phyloP scores from a whole-genome alignment of 306 rosid genomes.

The Rubus parviflorus region DNA sequence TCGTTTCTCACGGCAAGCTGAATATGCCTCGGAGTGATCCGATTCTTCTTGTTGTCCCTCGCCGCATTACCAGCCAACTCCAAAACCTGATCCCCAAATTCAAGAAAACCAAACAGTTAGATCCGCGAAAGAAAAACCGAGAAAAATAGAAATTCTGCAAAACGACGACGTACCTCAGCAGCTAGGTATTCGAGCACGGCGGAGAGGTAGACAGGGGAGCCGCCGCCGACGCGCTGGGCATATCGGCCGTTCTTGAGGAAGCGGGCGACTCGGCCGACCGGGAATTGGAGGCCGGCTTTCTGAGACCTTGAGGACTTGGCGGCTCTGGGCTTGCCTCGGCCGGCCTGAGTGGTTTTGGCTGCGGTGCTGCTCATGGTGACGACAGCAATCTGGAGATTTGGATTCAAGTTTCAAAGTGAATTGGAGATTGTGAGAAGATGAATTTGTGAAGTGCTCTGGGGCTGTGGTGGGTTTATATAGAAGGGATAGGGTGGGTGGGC shows the following conservation, averaged over 20 bases:
- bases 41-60: constrained; percentile 64
- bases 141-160: background rate
- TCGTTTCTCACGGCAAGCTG: constrained; percentile 80
- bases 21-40: constrained; percentile 69
- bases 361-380: constrained; percentile 35
- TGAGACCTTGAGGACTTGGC: constrained; percentile 57
- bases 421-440: background rate
- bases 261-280: constrained; percentile 74
- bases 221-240: constrained; percentile 72
- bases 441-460: background rate
- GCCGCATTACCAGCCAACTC: constrained; percentile 72
- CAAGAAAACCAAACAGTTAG: background rate
- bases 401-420: background rate
- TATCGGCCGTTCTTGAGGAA: constrained; percentile 72
- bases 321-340: constrained; percentile 57
- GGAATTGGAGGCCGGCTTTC: constrained; percentile 90
- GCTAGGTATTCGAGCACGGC: constrained; percentile 89
- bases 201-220: constrained; percentile 78
- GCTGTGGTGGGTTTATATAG: constrained; percentile 22
- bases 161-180: constrained; percentile 53
- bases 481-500: background rate
- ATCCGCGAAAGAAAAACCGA: background rate
- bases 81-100: constrained; percentile 35
- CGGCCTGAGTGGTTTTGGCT: constrained; percentile 26
- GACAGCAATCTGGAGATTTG: background rate